Evolutionary conservation across 257 asterid species (phyloP), one percentile per base, ranked within the genome.

Genomic region (Solanum lignicaule): DNA sequence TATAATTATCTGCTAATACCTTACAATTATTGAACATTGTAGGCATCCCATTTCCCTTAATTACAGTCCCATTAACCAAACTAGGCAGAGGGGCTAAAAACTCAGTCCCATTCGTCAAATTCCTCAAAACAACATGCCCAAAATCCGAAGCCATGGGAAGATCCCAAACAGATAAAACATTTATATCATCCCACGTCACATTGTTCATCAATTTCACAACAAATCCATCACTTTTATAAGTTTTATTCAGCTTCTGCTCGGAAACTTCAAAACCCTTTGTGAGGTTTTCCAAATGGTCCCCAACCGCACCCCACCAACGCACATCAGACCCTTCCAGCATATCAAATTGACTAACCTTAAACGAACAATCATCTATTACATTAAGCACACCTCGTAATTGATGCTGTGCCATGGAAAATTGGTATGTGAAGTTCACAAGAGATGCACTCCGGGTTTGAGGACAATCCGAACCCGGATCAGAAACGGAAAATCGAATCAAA

Each of bases 291-390:
- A 97, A 93, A 87, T 93, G 93, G 23, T 86, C 91, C 16, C 95
- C 99, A 5, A 85, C 55, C 31, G 99, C 94, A 72, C 99, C 99
- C 99, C 99, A 95, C 98, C 98, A 97, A 89, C 89, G 96, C 81
- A 96, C 99, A 90, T 97, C 94, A 52, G 94, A 86, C 86, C 99
- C 99, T 55, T 94, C 88, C 11, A 97, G 93, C 99, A 97, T 96
- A 89, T 97, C 99, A 58, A 97, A 97, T 68, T 91, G 91, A 31
- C 97, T 93, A 88, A 97, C 98, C 74, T 90, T 89, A 88, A 97
- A 97, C 6, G 99, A 94, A 87, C 99, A 97, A 87, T 91, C 95
- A 38, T 96, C 95, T 12, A 93, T 66, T 62, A 97, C 88, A 68
- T 95, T 91, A 32, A 97, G 81, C 31, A 90, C 90, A 23, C 99